Conservation (phyloP, 768 basidiomycete species). For the Lactifluus volemus region DNA sequence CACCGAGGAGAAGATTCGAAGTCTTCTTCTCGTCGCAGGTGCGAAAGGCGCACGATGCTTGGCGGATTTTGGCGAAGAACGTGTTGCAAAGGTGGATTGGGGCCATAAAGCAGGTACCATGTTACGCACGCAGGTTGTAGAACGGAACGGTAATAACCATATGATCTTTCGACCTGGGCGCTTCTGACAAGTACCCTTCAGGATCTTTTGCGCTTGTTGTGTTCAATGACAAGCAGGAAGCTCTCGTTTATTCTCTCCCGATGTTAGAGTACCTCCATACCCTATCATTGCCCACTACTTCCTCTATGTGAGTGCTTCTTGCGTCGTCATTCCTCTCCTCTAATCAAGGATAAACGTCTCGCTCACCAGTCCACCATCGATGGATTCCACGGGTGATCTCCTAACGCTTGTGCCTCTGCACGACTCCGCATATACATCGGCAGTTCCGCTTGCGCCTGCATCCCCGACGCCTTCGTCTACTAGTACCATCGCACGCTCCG, state of each 20-base stretch:
- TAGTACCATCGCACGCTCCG: neutral
- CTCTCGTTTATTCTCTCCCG: conserved; percentile 54
- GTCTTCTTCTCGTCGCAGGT: conserved; percentile 46
- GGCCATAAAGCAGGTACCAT: conserved; percentile 42
- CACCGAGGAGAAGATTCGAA: conserved; percentile 24
- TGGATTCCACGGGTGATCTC: conserved; percentile 19
- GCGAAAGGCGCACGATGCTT: conserved; percentile 48
- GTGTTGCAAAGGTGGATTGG: conserved; percentile 62
- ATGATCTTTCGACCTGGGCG: neutral
- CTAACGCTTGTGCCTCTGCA: conserved; percentile 15
- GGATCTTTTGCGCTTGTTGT: conserved; percentile 43
- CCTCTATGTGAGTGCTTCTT: conserved; percentile 8
- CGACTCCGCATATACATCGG: neutral
- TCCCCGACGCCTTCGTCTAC: conserved; percentile 28
- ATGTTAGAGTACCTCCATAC: conserved; percentile 49
- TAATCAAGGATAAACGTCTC: neutral
- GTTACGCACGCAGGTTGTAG: conserved; percentile 45
- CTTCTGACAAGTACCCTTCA: conserved; percentile 30
- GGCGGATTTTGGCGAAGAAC: conserved; percentile 55
- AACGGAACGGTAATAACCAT: conserved; percentile 43
- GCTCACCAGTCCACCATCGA: conserved; percentile 27
- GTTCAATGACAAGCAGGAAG: conserved; percentile 42
- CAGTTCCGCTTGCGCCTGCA: neutral
- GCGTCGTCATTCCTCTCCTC: neutral
- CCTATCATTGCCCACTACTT: conserved; percentile 5